Conservation (phyloP, 108 stramenopile species). For the Nitzschia putrida region DNA sequence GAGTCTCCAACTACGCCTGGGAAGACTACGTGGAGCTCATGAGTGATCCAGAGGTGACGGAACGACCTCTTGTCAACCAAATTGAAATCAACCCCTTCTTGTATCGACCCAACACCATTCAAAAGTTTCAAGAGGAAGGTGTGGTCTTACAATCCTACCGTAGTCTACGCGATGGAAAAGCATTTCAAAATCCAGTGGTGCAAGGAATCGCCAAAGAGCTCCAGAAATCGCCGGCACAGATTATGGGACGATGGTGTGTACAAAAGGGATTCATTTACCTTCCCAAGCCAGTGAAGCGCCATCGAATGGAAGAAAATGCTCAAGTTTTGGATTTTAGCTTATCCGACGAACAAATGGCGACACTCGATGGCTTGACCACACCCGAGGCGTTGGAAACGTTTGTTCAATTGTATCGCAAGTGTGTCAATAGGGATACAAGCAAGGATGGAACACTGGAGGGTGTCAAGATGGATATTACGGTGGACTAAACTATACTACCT, state of each 20-base stretch:
- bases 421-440: conserved; percentile 88
- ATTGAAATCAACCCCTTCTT: conserved; percentile 94
- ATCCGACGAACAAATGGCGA: conserved; percentile 62
- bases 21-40: conserved; percentile 83
- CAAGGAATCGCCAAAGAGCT: conserved; percentile 54
- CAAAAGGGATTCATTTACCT: conserved; percentile 88
- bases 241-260: conserved; percentile 92
- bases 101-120: conserved; percentile 82
- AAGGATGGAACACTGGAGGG: conserved; percentile 90
- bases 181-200: conserved; percentile 73
- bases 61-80: conserved; percentile 83
- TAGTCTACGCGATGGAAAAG: conserved; percentile 86
- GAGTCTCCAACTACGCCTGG: conserved; percentile 70
- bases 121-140: conserved; percentile 66
- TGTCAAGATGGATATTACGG: conserved; percentile 87
- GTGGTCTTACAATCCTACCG: conserved; percentile 89
- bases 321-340: conserved; percentile 89
- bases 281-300: conserved; percentile 82
- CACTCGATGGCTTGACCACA: conserved; percentile 78
- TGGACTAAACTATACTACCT: conserved; percentile 58
- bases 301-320: conserved; percentile 89
- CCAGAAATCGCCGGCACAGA: conserved; percentile 74
- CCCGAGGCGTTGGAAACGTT: conserved; percentile 66
- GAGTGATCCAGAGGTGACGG: conserved; percentile 54
- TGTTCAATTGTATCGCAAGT: conserved; percentile 73